These are phyloP conservation scores for Coemansia asiatica DNA, from an alignment of 192 early-diverging fungal species.

Conservation along the genomic window DNA sequence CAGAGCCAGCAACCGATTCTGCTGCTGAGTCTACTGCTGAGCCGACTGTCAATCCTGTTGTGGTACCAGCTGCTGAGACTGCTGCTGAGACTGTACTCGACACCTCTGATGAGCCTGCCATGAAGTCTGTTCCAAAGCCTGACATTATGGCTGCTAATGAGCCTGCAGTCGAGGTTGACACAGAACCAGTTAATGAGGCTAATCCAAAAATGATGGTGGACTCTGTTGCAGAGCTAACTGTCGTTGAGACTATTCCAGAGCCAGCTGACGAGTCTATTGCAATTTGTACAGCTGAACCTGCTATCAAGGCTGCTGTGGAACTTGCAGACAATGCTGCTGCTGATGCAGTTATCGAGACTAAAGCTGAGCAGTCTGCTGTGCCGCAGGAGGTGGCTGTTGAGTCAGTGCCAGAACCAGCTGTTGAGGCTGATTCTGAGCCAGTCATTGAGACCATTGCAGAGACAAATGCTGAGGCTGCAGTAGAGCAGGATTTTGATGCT, in stretches of 20 bases:
- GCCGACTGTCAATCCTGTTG: too few species aligned
- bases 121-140: neutral
- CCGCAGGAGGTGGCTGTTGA: too few species aligned
- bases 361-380: too few species aligned
- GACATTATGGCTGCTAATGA: slow-evolving; percentile 1
- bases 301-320: neutral
- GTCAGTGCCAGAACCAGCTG: too few species aligned
- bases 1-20: neutral
- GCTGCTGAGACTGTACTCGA: neutral
- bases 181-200: neutral
- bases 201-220: too few species aligned
- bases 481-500: neutral
- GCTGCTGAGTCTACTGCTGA: neutral
- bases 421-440: too few species aligned
- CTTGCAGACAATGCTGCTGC: neutral
- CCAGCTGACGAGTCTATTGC: neutral
- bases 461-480: neutral
- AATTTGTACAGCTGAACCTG: neutral
- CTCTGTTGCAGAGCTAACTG: too few species aligned
- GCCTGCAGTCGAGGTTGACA: neutral
- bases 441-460: neutral
- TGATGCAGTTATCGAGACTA: neutral
- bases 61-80: neutral
- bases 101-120: neutral
- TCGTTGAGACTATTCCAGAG: too few species aligned